Evolutionary conservation across 345 rosid genomes (phyloP), one percentile per base, ranked within the genome.

Genomic region (Hibiscus trionum): DNA sequence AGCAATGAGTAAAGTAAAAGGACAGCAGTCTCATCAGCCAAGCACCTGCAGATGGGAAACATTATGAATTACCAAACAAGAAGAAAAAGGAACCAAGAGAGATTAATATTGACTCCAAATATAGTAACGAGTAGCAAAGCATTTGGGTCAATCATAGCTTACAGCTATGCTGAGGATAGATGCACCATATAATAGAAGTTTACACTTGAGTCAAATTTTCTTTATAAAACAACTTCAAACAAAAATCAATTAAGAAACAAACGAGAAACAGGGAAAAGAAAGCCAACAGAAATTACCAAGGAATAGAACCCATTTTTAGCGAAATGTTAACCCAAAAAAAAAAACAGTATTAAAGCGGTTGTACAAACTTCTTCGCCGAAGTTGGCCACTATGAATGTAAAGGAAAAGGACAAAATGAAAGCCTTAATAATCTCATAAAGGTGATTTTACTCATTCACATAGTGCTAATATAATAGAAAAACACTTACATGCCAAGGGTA

Each of bases 21-120:
- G 64, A 84, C 94, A 14, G 99, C 91, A 24, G 93, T 79, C 81
- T 95, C 99, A 75, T 95, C 94, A 82, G 87, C 85, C 90, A 95
- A 87, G 82, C 87, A 88, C 93, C 99, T 95, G 86, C 75, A 80
- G 59, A 73, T 53, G 67, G 31, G 39, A 26, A 21, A 21, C 35
- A 17, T 70, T 55, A 56, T 11, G 64, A 70, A 70, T 56, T 69
- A 33, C 61, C 31, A 57, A 19, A 55, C n/a, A 69, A 53, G 61
- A 69, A 52, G 61, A 29, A 27, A n/a, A 33, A 60, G 15, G 15
- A 60, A 2, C 53, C 24, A 2, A 46, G 67, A 72, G 50, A 46
- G 59, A 44, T 29, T 26, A 62, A 21, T 33, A 50, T 17, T 17
- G 75, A 62, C 58, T 37, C 65, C 16, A 16, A 42, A 71, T 27